phyloP scores from a whole-genome alignment of 345 rosid genomes.

The Euphorbia tirucalli region DNA sequence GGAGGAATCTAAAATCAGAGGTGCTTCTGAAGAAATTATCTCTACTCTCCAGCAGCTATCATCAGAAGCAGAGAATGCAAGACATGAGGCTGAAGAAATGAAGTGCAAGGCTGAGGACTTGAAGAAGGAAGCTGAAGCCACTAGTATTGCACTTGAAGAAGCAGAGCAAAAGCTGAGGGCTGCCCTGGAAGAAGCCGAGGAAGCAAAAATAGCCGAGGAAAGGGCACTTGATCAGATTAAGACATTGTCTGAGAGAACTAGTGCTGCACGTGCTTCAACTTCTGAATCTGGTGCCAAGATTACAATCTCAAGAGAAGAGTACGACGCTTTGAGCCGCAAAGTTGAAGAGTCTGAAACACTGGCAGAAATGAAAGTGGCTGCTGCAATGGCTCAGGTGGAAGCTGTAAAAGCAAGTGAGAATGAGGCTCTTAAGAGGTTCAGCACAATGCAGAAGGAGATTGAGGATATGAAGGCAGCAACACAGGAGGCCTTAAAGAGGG shows the following conservation, averaged over 20 bases:
- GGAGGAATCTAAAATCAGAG: slow-evolving; percentile 64
- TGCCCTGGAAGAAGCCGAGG: slow-evolving; percentile 86
- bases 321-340: slow-evolving; percentile 67
- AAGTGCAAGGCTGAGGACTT: slow-evolving; percentile 60
- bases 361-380: slow-evolving; percentile 91
- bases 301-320: slow-evolving; percentile 79
- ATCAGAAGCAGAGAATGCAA: slow-evolving; percentile 64
- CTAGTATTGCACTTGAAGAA: slow-evolving; percentile 58
- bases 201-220: slow-evolving; percentile 69
- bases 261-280: slow-evolving; percentile 71
- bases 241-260: slow-evolving; percentile 60
- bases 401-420: slow-evolving; percentile 93
- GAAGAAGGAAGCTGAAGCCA: slow-evolving; percentile 62
- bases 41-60: slow-evolving; percentile 68
- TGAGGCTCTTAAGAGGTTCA: slow-evolving; percentile 73
- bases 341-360: slow-evolving; percentile 68
- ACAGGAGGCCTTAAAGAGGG: slow-evolving; percentile 67
- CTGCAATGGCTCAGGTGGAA: slow-evolving; percentile 93
- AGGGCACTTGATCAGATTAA: slow-evolving; percentile 72
- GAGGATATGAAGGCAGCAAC: slow-evolving; percentile 71
- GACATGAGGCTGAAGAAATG: slow-evolving; percentile 71
- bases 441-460: slow-evolving; percentile 68
- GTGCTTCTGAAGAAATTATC: slow-evolving; percentile 76
- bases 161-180: slow-evolving; percentile 62
- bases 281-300: slow-evolving; percentile 76